Percentiles rank a stretch among this genome's conserved stretches.
These are phyloP conservation scores for Phytophthora syringae DNA, from an alignment of 352 stramenopile genomes.

Conservation along the genomic window DNA sequence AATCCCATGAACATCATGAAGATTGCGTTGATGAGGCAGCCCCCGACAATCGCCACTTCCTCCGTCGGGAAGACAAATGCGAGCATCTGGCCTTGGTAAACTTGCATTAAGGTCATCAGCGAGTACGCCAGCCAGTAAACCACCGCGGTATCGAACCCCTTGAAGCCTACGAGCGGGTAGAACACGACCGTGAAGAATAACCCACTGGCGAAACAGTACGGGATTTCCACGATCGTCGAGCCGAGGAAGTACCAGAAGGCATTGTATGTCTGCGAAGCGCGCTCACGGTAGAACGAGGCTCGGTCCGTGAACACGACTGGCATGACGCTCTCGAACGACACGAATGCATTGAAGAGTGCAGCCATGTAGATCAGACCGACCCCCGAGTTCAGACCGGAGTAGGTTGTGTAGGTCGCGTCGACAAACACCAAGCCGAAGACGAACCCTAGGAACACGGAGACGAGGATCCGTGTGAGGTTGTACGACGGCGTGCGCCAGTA, in stretches of 20 bases:
- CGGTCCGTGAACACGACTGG: constrained; percentile 80
- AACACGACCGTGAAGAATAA: constrained; percentile 48
- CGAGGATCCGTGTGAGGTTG: constrained; percentile 65
- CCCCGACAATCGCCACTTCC: constrained; percentile 46
- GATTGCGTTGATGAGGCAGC: constrained; percentile 51
- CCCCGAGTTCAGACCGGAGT: constrained; percentile 47
- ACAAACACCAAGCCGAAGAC: constrained; percentile 59
- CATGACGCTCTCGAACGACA: constrained; percentile 79
- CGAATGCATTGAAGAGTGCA: constrained; percentile 81
- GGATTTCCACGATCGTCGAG: too few relatives aligned
- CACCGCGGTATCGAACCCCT: constrained; percentile 24
- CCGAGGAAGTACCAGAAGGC: too few relatives aligned
- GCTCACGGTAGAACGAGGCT: constrained; percentile 74
- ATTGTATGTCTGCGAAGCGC: constrained; percentile 79
- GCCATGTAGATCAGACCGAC: constrained; percentile 84
- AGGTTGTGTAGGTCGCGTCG: constrained; percentile 24
- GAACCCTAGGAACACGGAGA: constrained; percentile 58
- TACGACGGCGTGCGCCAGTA: constrained; percentile 78
- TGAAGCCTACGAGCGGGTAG: constrained; percentile 34
- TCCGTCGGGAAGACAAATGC: constrained; percentile 54
- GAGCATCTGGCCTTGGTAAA: constrained; percentile 83
- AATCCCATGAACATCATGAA: constrained; percentile 69
- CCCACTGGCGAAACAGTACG: constrained; percentile 32
- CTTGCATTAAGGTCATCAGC: constrained; percentile 51
- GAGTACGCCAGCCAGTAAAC: constrained; percentile 38